Evolutionary conservation across 179 eudicot genomes (phyloP).

Genomic region (Pouteria campechiana): DNA sequence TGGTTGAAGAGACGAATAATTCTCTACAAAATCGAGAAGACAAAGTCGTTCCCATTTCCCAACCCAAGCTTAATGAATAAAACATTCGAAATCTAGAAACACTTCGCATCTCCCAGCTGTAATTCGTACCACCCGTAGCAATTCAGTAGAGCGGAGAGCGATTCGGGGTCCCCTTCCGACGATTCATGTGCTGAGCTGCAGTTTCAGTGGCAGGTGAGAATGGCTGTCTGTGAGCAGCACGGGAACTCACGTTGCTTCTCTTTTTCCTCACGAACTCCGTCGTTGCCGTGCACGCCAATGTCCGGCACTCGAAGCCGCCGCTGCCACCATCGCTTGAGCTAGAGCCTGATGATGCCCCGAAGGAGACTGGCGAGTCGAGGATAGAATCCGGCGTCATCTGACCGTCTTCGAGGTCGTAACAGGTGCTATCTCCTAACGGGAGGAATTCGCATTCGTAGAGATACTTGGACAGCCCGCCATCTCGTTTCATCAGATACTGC

Average conservation of each 20-base stretch:
- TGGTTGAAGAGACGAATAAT: too few relatives aligned
- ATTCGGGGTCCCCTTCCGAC: constrained; percentile 56
- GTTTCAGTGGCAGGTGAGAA: constrained; percentile 9
- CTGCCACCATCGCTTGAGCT: constrained; percentile 17
- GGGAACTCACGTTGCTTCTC: constrained; percentile 17
- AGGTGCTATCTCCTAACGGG: constrained; percentile 20
- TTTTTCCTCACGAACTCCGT: constrained; percentile 45
- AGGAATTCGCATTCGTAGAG: constrained; percentile 15
- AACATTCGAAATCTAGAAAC: too few relatives aligned
- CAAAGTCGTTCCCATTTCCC: too few relatives aligned
- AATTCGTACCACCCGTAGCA: too few relatives aligned
- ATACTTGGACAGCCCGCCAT: constrained; percentile 15
- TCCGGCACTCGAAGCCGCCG: constrained; percentile 16
- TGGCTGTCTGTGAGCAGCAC: constrained; percentile 7
- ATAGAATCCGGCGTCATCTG: constrained; percentile 42
- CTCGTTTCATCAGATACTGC: constrained; percentile 23
- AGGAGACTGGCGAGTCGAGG: constrained; percentile 26
- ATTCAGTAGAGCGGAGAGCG: constrained; percentile 48
- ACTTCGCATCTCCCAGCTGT: too few relatives aligned
- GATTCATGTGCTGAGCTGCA: constrained; percentile 14
- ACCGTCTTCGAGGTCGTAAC: constrained; percentile 37
- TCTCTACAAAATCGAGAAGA: too few relatives aligned
- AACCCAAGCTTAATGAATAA: too few relatives aligned
- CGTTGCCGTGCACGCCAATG: constrained; percentile 27
- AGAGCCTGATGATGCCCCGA: constrained; percentile 28